phyloP scores from a whole-genome alignment of 2,329 filamentous ascomycete species.

The Aspergillus pseudoterreus region DNA sequence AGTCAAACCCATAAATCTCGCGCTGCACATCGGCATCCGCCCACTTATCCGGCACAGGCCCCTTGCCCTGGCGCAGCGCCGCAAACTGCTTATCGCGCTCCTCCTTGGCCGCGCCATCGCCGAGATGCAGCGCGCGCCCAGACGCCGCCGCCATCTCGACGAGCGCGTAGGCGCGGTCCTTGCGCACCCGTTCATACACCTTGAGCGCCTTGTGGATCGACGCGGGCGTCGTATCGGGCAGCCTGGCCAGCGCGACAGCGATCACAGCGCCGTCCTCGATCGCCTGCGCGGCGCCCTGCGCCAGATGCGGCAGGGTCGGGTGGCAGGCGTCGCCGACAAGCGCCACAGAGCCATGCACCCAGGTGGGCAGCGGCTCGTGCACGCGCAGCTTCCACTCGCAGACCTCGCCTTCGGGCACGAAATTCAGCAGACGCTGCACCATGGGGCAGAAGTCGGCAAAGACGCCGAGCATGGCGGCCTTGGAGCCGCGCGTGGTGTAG shows the following conservation, averaged over 20 bases:
- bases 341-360: conserved; percentile 53
- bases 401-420: conserved; percentile 62
- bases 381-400: conserved; percentile 64
- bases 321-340: conserved; percentile 61
- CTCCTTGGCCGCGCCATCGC: conserved; percentile 56
- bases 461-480: conserved; percentile 57
- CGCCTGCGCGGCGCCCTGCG: conserved; percentile 62
- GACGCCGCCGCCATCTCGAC: conserved; percentile 56
- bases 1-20: conserved; percentile 64
- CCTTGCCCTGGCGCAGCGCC: conserved; percentile 48
- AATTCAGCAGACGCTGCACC: conserved; percentile 57
- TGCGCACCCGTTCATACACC: conserved; percentile 55
- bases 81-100: conserved; percentile 56
- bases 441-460: conserved; percentile 60
- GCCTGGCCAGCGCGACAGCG: conserved; percentile 47
- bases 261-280: conserved; percentile 62
- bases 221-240: conserved; percentile 45
- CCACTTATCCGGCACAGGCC: conserved; percentile 60
- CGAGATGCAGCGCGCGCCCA: conserved; percentile 54
- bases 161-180: conserved; percentile 54
- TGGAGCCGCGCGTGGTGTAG: conserved; percentile 62
- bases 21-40: conserved; percentile 66
- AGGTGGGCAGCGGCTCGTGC: conserved; percentile 60
- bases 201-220: conserved; percentile 52
- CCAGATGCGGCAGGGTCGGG: conserved; percentile 61